Conservation (phyloP, 345 rosid genomes). For the Eucalyptus albens region DNA sequence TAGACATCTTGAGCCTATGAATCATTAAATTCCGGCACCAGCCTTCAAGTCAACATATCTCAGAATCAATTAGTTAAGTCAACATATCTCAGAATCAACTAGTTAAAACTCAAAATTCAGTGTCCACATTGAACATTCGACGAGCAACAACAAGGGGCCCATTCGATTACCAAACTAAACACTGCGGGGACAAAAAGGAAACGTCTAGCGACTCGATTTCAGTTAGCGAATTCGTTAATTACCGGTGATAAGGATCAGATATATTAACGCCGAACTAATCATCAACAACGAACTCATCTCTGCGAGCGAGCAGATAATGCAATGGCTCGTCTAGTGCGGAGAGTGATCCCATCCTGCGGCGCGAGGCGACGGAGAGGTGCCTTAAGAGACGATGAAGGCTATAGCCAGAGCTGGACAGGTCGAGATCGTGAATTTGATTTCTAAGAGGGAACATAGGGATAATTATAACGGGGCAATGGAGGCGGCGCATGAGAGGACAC, state of each 20-base stretch:
- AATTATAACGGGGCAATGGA: not conserved
- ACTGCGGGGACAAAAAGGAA: not conserved
- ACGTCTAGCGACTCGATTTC: not conserved
- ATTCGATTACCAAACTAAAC: not conserved
- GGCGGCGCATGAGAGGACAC: not conserved
- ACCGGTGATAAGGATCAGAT: conserved; percentile 86
- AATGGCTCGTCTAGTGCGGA: conserved; percentile 10
- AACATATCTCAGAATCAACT: not conserved
- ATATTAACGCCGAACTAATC: conserved; percentile 63
- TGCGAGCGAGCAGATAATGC: conserved; percentile 43
- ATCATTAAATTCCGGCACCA: too few species aligned
- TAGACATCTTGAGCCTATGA: not conserved
- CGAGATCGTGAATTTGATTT: not conserved
- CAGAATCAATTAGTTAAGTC: not conserved
- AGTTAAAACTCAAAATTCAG: not conserved
- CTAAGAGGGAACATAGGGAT: not conserved
- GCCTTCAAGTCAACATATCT: too few species aligned
- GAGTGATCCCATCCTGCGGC: conserved; percentile 46
- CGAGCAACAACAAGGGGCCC: too few species aligned
- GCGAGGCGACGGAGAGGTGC: not conserved
- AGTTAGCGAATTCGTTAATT: not conserved
- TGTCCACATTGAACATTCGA: not conserved
- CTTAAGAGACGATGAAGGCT: not conserved
- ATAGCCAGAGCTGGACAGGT: not conserved
- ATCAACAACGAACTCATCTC: conserved; percentile 71